Evolutionary conservation across 805 yeast species (phyloP), one percentile per base, ranked within the genome.

Genomic region (baker's yeast (Saccharomyces cerevisiae)): DNA sequence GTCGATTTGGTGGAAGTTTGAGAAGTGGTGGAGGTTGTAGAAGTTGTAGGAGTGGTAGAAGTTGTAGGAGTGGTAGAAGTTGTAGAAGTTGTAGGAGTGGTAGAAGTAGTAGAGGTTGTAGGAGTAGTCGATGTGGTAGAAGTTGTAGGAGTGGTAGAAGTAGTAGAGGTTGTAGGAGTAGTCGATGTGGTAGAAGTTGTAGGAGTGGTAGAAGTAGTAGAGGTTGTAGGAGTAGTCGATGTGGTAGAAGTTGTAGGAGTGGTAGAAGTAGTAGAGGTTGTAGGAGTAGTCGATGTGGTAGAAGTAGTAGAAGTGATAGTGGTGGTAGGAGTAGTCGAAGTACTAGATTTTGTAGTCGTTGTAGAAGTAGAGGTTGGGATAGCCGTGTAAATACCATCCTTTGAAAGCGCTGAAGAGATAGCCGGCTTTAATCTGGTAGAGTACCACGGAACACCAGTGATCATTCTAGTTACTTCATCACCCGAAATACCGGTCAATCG

Each of bases 371-470:
- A 46, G 30, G 53, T 41, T 14, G 53, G 43, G n/a, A 47, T 43
- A 17, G 49, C 43, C 14, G 59, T 48, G 24, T 46, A 47, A 21
- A 36, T 36, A 36, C 43, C 43, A 17, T 36, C 43, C 17, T 36
- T 36, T 1, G 43, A 5, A 9, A 36, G 43, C 9, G 43, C 43
- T 17, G 22, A n/a, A 36, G 43, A 36, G 10, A 60, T 50, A 26
- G 51, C 58, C 11, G 63, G 53, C 43, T 53, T 54, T n/a, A 66
- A 47, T 56, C 69, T 64, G 47, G 61, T 50, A 13, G 66, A 58
- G 54, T 64, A 70, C 72, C 72, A 70, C 57, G 72, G 71, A 41
- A 70, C 55, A 30, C 63, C 69, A 22, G 72, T 67, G 29, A 70
- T 57, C 58, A 66, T 61, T 11, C 63, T 50, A 1, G 65, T 58